These are phyloP conservation scores for Uronychia binucleata DNA, from an alignment of 73 alveolate species.

Conservation along the genomic window DNA sequence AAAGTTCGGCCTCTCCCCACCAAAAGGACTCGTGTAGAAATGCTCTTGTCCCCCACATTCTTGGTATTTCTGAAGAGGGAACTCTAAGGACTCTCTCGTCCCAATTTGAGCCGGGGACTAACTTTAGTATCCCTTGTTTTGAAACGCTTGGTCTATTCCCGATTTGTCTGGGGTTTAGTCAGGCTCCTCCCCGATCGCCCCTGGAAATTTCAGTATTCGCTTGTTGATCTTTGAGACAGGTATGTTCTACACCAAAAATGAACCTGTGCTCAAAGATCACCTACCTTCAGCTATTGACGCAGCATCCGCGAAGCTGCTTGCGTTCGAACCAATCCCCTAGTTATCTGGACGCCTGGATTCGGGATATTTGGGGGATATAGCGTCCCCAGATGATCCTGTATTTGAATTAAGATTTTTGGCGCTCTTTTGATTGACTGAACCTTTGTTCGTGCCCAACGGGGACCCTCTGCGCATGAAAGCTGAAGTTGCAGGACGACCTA, in stretches of 20 bases:
- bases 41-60: background rate
- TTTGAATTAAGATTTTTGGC: too few relatives aligned
- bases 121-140: background rate
- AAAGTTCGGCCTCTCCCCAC: background rate
- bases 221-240: background rate
- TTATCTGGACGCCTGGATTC: too few relatives aligned
- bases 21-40: background rate
- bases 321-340: background rate
- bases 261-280: too few relatives aligned
- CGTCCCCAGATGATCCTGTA: too few relatives aligned
- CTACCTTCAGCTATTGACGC: background rate
- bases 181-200: background rate
- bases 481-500: too few relatives aligned
- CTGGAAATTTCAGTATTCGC: background rate
- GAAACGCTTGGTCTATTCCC: background rate
- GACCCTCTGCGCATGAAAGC: too few relatives aligned
- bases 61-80: background rate
- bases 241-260: background rate
- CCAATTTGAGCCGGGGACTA: background rate
- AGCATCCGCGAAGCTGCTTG: background rate
- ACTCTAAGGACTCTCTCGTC: background rate
- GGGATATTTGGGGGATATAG: too few relatives aligned
- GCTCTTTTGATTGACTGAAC: too few relatives aligned
- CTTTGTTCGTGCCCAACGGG: too few relatives aligned
- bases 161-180: background rate